Base-by-base conservation (phyloP, 2,329 filamentous ascomycete species). In the Alternaria infectoria region DNA sequence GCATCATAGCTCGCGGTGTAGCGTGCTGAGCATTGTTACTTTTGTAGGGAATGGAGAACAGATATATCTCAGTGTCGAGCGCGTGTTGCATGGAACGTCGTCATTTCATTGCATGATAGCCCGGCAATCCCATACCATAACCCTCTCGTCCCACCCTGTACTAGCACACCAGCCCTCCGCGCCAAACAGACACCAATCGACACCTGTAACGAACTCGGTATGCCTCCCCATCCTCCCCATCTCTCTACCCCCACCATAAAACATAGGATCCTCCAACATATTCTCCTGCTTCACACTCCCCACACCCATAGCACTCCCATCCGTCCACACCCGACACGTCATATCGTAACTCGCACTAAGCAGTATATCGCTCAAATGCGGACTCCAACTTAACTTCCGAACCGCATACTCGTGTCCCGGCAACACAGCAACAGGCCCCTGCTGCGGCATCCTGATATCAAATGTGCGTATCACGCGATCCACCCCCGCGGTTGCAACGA, bases 111-210 rank as follows among this genome's bases (percentile, higher is more conserved):
- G 64, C 87, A 91, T 91, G 50, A 88, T 80, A 12, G 86, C 85
- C 71, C 89, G 89, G 43, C 94, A 92, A 83, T 99, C 96, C 95
- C 95, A 99, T 6, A 99, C 88, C 72, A 96, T 83, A 11, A 99
- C 86, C 71, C 89, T 87, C 82, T 97, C 93, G 74, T 99, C 96
- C 96, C 96, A 99, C 1, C 93, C 94, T 2, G 91, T 92, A 66
- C 92, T 96, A 3, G 96, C 94, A 70, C 94, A 94, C 96, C 96
- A 99, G 6, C 96, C 96, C 68, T 97, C 94, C 23, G 89, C 91
- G 5, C 96, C 96, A 80, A 99, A 99, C 47, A 99, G 81, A 81
- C 96, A 99, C 96, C 96, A 99, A 79, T 99, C 96, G 1, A 98
- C 92, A 8, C 96, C 96, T 4, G 93, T 97, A 10, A 91, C 93